These are phyloP conservation scores for Brassica juncea DNA, from an alignment of 345 rosid species.

Conservation along the genomic window DNA sequence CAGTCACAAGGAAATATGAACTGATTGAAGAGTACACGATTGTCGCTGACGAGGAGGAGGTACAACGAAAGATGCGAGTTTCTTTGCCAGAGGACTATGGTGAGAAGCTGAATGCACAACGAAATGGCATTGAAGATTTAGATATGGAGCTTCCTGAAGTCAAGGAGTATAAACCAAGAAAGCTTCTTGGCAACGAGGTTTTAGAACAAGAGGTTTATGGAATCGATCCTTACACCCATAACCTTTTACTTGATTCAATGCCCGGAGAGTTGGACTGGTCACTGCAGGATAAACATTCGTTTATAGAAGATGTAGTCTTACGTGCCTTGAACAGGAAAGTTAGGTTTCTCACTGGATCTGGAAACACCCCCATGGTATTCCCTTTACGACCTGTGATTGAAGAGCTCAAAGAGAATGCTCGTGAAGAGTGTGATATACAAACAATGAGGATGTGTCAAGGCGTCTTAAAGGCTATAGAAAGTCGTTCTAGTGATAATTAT, in stretches of 20 bases:
- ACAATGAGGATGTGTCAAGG: conserved; percentile 71
- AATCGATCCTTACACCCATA: conserved; percentile 95
- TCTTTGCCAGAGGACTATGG: conserved; percentile 93
- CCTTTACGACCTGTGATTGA: conserved; percentile 76
- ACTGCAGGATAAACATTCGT: conserved; percentile 71
- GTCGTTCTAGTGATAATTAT: conserved; percentile 89
- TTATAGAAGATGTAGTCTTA: conserved; percentile 86
- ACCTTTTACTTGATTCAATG: conserved; percentile 97
- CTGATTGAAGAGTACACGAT: conserved; percentile 76
- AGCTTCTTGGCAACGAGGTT: conserved; percentile 86
- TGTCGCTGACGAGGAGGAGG: conserved; percentile 93
- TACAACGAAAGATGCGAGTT: conserved; percentile 80
- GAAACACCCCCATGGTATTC: conserved; percentile 91
- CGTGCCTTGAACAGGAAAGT: conserved; percentile 79
- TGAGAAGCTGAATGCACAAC: conserved; percentile 90
- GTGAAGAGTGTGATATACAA: conserved; percentile 63
- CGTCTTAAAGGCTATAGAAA: conserved; percentile 79
- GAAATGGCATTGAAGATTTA: conserved; percentile 83
- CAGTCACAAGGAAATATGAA: conserved; percentile 96
- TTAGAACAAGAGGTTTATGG: conserved; percentile 99
- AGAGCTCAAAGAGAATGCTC: conserved; percentile 73
- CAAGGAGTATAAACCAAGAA: conserved; percentile 92
- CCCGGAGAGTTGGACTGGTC: conserved; percentile 88
- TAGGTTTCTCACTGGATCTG: conserved; percentile 81
- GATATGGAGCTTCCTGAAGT: conserved; percentile 99